These are phyloP conservation scores for Haematococcus lacustris DNA, from an alignment of 139 green algal genomes.

Conservation along the genomic window DNA sequence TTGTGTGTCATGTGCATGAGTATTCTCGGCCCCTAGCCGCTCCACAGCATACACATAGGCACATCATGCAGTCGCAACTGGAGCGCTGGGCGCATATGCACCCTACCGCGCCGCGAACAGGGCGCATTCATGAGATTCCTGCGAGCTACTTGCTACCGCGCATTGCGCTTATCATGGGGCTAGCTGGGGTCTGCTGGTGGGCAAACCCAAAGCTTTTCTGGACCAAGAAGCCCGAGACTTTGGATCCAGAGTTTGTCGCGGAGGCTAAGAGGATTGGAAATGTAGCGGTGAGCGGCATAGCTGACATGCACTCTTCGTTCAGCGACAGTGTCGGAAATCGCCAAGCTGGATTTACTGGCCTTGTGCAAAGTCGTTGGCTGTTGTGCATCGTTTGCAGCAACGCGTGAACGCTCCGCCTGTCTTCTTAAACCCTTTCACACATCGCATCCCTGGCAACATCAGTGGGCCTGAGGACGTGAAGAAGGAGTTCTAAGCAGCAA, in stretches of 20 bases:
- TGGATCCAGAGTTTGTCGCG: constrained; percentile 21
- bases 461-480: constrained; percentile 22
- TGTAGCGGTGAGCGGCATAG: constrained; percentile 26
- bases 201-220: constrained; percentile 8
- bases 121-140: constrained; percentile 20
- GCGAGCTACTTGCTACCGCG: constrained; percentile 10
- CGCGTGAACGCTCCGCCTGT: constrained; percentile 22
- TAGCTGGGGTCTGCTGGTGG: constrained; percentile 13
- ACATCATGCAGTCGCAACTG: constrained; percentile 7
- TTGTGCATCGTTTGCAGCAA: too few species aligned
- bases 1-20: too few species aligned
- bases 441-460: constrained; percentile 22
- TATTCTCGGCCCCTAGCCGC: too few species aligned
- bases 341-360: too few species aligned
- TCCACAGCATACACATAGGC: too few species aligned
- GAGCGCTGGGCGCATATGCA: constrained; percentile 22
- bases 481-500: constrained; percentile 1
- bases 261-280: constrained; percentile 30
- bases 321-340: too few species aligned
- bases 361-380: too few species aligned
- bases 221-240: constrained; percentile 24
- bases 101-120: constrained; percentile 11
- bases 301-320: too few species aligned
- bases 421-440: constrained; percentile 22
- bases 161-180: constrained; percentile 13